A percentile compares a stretch with the other conserved stretches of the same genome.
These are phyloP conservation scores for Penicillium hesseltinei DNA, from an alignment of 2,329 filamentous ascomycete genomes.

Conservation along the genomic window DNA sequence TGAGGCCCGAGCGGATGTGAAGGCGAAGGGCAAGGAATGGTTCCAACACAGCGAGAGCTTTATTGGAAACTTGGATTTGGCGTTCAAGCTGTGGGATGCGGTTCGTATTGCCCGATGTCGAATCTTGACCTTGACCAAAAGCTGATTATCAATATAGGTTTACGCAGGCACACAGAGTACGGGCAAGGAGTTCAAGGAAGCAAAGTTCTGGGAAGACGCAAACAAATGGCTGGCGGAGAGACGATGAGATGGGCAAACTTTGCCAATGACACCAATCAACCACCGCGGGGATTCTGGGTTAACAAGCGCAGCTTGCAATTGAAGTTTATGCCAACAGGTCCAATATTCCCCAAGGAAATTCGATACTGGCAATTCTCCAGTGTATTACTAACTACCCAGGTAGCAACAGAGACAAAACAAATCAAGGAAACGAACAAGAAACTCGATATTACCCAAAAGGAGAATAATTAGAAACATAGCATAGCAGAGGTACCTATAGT, in stretches of 20 bases:
- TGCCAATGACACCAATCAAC: constrained; percentile 4
- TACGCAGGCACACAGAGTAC: constrained; percentile 58
- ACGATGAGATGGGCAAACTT: constrained; percentile 29
- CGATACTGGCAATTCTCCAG: constrained; percentile 14
- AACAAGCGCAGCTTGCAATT: constrained; percentile 8
- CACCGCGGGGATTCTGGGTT: constrained; percentile 11
- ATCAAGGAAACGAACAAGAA: constrained; percentile 5
- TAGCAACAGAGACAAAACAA: constrained; percentile 11
- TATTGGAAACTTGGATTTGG: constrained; percentile 56
- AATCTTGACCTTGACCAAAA: not conserved
- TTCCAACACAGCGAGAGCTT: constrained; percentile 62
- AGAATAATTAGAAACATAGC: not conserved
- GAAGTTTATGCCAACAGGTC: constrained; percentile 7
- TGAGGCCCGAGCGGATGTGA: constrained; percentile 50
- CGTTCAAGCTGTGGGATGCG: constrained; percentile 65
- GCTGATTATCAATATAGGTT: constrained; percentile 44
- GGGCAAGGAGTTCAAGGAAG: constrained; percentile 52
- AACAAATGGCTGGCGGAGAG: constrained; percentile 56
- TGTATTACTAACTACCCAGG: constrained; percentile 26
- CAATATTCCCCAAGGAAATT: not conserved
- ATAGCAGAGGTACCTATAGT: not conserved
- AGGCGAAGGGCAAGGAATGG: constrained; percentile 56
- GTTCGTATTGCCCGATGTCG: constrained; percentile 42
- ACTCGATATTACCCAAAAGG: not conserved
- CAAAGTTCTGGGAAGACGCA: constrained; percentile 57